Percentiles rank a stretch among this genome's conserved stretches.
Conservation (phyloP, 495 filamentous ascomycete genomes). For the Aspergillus heteromorphus region DNA sequence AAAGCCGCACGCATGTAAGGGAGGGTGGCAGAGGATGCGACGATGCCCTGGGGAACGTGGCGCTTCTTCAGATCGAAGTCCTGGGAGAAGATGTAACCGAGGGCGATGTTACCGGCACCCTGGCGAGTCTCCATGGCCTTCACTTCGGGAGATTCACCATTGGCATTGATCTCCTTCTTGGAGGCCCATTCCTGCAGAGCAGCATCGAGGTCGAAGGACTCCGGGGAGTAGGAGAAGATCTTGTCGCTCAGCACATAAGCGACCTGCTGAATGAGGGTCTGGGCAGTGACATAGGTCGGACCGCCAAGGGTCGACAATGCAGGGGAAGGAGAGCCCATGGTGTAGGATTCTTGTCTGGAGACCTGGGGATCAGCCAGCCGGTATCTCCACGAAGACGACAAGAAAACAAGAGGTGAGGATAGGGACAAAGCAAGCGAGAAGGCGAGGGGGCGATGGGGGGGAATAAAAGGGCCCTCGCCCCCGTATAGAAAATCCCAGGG, state of each 20-base stretch:
- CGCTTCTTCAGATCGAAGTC: conserved; percentile 91
- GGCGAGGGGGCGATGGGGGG: conserved; percentile 18
- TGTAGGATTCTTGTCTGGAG: conserved; percentile 28
- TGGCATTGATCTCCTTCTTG: conserved; percentile 63
- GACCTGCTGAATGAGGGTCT: conserved; percentile 91
- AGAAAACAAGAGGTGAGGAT: conserved; percentile 16
- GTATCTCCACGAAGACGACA: conserved; percentile 19
- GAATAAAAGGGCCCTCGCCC: conserved; percentile 6
- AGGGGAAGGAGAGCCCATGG: conserved; percentile 32
- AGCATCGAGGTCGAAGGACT: conserved; percentile 82
- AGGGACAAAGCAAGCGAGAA: conserved; percentile 18
- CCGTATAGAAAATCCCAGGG: conserved; percentile 34
- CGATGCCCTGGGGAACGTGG: conserved; percentile 80
- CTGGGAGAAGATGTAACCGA: conserved; percentile 95
- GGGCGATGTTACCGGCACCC: conserved; percentile 84
- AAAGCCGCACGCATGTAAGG: conserved; percentile 74
- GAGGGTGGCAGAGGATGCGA: conserved; percentile 78
- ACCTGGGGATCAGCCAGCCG: conserved; percentile 18
- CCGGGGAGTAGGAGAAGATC: conserved; percentile 92
- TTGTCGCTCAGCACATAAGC: conserved; percentile 91
- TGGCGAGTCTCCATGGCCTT: conserved; percentile 78
- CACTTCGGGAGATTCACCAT: conserved; percentile 73
- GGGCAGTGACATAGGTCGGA: conserved; percentile 85
- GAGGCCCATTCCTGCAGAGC: conserved; percentile 71
- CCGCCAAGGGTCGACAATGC: conserved; percentile 65